phyloP scores from a whole-genome alignment of 164 flowering plant genomes.

The Umbellularia californica region DNA sequence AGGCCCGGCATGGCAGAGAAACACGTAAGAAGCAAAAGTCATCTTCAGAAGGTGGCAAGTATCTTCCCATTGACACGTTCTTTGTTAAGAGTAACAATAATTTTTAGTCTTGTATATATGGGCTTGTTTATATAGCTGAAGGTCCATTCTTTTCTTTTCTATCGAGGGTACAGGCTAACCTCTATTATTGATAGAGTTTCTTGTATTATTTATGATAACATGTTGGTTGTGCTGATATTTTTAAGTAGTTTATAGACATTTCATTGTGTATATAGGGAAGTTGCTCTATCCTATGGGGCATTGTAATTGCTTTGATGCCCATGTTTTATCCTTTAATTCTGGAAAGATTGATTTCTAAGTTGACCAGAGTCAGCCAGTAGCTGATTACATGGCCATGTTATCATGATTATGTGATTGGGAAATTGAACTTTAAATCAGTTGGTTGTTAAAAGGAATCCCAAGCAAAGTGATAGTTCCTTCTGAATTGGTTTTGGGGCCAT shows the following conservation, averaged over 20 bases:
- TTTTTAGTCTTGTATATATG: slow-evolving; percentile 18
- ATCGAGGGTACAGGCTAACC: background rate
- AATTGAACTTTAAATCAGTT: too few relatives aligned
- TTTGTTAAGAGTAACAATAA: slow-evolving; percentile 44
- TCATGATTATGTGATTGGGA: background rate
- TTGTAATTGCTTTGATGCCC: too few relatives aligned
- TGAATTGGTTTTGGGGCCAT: too few relatives aligned
- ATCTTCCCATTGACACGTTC: slow-evolving; percentile 61
- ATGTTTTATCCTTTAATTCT: too few relatives aligned
- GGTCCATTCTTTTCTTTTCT: background rate
- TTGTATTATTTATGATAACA: background rate
- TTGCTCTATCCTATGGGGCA: too few relatives aligned
- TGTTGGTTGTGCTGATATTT: background rate
- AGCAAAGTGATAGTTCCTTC: too few relatives aligned
- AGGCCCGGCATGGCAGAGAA: slow-evolving; percentile 16
- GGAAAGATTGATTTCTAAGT: too few relatives aligned
- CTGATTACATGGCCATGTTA: too few relatives aligned
- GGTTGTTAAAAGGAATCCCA: too few relatives aligned
- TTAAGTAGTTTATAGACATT: too few relatives aligned
- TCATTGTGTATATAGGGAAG: too few relatives aligned
- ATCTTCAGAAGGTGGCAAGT: slow-evolving; percentile 37
- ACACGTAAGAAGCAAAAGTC: slow-evolving; percentile 49
- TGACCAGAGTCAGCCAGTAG: too few relatives aligned
- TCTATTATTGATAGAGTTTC: background rate
- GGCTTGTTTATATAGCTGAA: slow-evolving; percentile 11